These are phyloP conservation scores for Alternaria atra DNA, from an alignment of 2,329 filamentous ascomycete species.

Conservation along the genomic window DNA sequence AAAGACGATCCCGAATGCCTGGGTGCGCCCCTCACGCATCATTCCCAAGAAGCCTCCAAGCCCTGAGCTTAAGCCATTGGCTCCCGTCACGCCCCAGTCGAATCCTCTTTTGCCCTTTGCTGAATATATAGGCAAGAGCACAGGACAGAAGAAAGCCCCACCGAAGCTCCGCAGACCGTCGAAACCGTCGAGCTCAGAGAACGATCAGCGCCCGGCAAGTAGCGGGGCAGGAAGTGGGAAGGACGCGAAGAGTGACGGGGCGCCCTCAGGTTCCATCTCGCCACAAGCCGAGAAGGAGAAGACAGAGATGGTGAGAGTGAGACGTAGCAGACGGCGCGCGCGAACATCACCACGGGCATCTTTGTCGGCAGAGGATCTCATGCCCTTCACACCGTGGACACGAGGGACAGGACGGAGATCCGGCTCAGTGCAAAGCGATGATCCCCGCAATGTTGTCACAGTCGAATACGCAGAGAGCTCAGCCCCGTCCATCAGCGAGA, in stretches of 20 bases:
- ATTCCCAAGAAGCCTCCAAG: constrained; percentile 29
- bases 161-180: constrained; percentile 40
- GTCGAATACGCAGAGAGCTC: constrained; percentile 41
- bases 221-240: constrained; percentile 46
- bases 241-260: constrained; percentile 32
- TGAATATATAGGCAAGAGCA: constrained; percentile 39
- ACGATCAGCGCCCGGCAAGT: constrained; percentile 44
- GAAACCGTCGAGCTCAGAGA: constrained; percentile 42
- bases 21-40: constrained; percentile 49
- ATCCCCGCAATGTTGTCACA: constrained; percentile 35
- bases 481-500: constrained; percentile 22
- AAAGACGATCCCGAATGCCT: constrained; percentile 49
- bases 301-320: constrained; percentile 39
- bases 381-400: constrained; percentile 28
- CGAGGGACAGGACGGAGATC: constrained; percentile 32
- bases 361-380: constrained; percentile 42
- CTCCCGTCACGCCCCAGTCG: constrained; percentile 19
- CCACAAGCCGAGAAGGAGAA: constrained; percentile 30
- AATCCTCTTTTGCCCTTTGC: constrained; percentile 32
- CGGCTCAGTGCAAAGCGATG: constrained; percentile 35
- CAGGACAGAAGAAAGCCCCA: constrained; percentile 35
- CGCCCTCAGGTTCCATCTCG: constrained; percentile 28
- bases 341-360: constrained; percentile 45
- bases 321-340: constrained; percentile 38
- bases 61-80: constrained; percentile 19